Base-by-base conservation (phyloP, 257 asterid species). In the Solanum gandarillasii region DNA sequence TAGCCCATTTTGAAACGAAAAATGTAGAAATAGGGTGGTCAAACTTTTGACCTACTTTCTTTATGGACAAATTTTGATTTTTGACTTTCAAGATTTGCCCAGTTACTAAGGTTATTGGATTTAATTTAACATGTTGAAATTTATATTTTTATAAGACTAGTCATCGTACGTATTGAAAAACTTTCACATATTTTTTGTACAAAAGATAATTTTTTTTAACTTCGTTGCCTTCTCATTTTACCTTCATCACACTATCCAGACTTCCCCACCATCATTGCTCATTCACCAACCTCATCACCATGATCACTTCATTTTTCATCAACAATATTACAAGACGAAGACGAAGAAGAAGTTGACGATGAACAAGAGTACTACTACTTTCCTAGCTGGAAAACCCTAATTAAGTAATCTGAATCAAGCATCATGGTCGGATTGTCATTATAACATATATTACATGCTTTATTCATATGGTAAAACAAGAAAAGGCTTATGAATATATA, bases 341-440 rank as follows among this genome's bases (percentile, higher is more conserved):
- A 3, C 4, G 82, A 60, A 20, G 75, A 23, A 6, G 60, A 84
- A 46, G 27, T 1, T 39, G 84, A 25, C 8, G 35, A 67, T 21
- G 55, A 68, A 46, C 48, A 32, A 46, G 81, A 65, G 73, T 84
- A 27, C 20, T 25, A 27, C 71, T 52, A 39, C 43, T 39, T 62
- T 27, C 10, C 36, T 27, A 6, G 35, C 27, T 21, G 36, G 32
- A 10, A 84, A 84, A 84, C 60, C 78, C 60, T 84, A 81, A 7
- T 55, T 81, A 62, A 38, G 58, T 62, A 71, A 25, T 71, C 78
- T 31, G 87, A 68, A 85, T 85, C 87, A 85, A 85, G 87, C 82
- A 85, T 85, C 87, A 85, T 85, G 82, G 87, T 85, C 87, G 82
- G 87, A 85, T 68, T 67, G 43, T 35, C 38, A 38, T 39, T 39